Base-by-base conservation (phyloP, 2,329 filamentous ascomycete genomes). In the Domatiomyces globalis region DNA sequence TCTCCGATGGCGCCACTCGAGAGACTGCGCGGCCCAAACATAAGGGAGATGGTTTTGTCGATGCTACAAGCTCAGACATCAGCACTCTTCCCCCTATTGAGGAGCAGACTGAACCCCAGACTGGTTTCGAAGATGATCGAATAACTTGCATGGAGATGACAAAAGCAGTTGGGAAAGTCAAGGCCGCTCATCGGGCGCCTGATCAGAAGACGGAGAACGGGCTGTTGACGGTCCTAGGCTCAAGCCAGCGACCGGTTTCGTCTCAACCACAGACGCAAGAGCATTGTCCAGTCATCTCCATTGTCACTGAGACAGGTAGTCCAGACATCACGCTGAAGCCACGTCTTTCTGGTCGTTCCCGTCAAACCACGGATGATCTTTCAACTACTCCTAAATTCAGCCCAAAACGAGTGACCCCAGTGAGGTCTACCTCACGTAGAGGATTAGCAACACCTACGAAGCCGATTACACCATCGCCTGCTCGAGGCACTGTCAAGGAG, bases 141-240 rank as follows among this genome's bases (percentile, higher is more conserved):
- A 80, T 77, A 1, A 72, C 76, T 63, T 79, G 74, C 0, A 85
- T 85, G 81, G 81, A 85, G 45, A 78, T 85, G 63, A 85, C 82
- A 1, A 72, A 72, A 45, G 78, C 76, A 5, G 70, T 84, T 46
- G 82, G 83, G 8, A 72, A 73, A 7, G 85, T 87, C 48, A 68
- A 84, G 43, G 62, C 62, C 64, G 70, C 65, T 56, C 68, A 65
- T 46, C 54, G 54, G 20, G 42, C 47, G 22, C 39, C 54, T 2
- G 2, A 68, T 50, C 59, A 66, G 46, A 80, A 76, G 0, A 72
- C 76, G 63, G 79, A 73, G 0, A 84, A 84, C 81, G 81, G 84
- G 48, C 77, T 84, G 62, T 84, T 81, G 1, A 72, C 72, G 43
- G 77, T 75, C 5, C 70, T 84, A 47, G 81, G 82, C 9, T 73